These are phyloP conservation scores for Sugiyamaella novakii DNA, from an alignment of 1,139 yeast genomes.

Conservation along the genomic window DNA sequence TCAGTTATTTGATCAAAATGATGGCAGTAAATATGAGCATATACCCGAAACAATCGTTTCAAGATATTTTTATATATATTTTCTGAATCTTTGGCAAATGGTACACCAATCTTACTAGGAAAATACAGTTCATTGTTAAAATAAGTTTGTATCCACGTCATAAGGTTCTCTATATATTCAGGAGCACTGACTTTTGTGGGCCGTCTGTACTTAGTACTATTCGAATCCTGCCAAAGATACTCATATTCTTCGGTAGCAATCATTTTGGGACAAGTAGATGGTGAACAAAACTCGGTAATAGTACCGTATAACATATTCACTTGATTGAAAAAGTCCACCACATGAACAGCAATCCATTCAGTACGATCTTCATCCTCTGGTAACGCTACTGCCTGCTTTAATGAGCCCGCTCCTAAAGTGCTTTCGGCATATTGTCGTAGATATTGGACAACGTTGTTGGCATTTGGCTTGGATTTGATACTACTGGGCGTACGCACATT, in stretches of 20 bases:
- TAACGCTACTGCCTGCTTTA: constrained; percentile 88
- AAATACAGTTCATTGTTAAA: constrained; percentile 88
- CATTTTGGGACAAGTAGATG: constrained; percentile 91
- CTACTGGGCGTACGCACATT: constrained; percentile 37
- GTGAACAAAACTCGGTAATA: constrained; percentile 94
- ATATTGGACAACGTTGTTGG: constrained; percentile 34
- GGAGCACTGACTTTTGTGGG: constrained; percentile 89
- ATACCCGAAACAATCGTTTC: constrained; percentile 90
- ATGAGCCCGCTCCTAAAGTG: constrained; percentile 87
- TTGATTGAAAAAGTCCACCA: constrained; percentile 78
- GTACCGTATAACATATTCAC: constrained; percentile 96
- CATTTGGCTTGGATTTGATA: constrained; percentile 34
- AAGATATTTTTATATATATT: constrained; percentile 80
- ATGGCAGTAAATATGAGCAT: constrained; percentile 96
- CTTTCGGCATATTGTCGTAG: constrained; percentile 84
- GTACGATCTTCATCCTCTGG: constrained; percentile 91
- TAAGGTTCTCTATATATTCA: constrained; percentile 85
- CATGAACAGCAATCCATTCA: constrained; percentile 96
- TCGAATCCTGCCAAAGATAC: constrained; percentile 86
- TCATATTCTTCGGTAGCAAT: constrained; percentile 96
- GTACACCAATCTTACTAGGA: constrained; percentile 87
- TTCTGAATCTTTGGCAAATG: constrained; percentile 56
- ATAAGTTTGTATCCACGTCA: constrained; percentile 91
- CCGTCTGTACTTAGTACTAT: constrained; percentile 50
- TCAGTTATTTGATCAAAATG: constrained; percentile 95